These are phyloP conservation scores for Tylopilus sp. DNA, from an alignment of 768 basidiomycete genomes.

Conservation along the genomic window DNA sequence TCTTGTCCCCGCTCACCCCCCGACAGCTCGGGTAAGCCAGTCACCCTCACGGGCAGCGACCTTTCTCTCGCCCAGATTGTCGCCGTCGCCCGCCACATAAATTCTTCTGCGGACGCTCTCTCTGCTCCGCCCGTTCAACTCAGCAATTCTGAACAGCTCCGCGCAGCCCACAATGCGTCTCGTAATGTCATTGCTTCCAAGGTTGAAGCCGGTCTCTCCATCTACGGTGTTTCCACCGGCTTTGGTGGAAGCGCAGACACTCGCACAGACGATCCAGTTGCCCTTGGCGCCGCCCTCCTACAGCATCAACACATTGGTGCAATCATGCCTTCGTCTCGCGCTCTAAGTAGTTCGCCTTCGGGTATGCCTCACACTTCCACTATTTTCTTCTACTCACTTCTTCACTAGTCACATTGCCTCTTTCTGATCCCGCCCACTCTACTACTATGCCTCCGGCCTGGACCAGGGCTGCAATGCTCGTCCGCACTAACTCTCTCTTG, in stretches of 20 bases:
- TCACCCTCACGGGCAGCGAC: conserved; percentile 64
- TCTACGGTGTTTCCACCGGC: conserved; percentile 83
- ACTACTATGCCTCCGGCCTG: conserved; percentile 82
- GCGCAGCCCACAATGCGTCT: conserved; percentile 56
- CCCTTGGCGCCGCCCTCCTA: conserved; percentile 78
- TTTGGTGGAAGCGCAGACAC: conserved; percentile 91
- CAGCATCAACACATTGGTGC: conserved; percentile 82
- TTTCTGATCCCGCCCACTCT: conserved; percentile 63
- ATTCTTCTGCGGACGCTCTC: conserved; percentile 40
- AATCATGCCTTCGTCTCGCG: conserved; percentile 49
- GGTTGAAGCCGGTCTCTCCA: conserved; percentile 60
- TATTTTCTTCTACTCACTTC: neutral
- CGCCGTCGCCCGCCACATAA: conserved; percentile 62
- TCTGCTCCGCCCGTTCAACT: conserved; percentile 22
- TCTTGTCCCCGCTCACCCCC: conserved; percentile 1
- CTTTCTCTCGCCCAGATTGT: conserved; percentile 76
- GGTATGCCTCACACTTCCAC: conserved; percentile 1
- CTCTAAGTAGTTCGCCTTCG: neutral
- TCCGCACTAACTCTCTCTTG: conserved; percentile 87
- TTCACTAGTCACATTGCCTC: conserved; percentile 45
- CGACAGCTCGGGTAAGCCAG: conserved; percentile 56
- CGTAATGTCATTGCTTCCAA: conserved; percentile 64
- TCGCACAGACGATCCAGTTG: conserved; percentile 67
- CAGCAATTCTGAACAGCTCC: conserved; percentile 27
- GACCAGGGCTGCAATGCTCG: conserved; percentile 83